Percentiles rank a stretch among this genome's conserved stretches.
These are phyloP conservation scores for Periglandula ipomoeae DNA, from an alignment of 2,329 filamentous ascomycete genomes.

Conservation along the genomic window DNA sequence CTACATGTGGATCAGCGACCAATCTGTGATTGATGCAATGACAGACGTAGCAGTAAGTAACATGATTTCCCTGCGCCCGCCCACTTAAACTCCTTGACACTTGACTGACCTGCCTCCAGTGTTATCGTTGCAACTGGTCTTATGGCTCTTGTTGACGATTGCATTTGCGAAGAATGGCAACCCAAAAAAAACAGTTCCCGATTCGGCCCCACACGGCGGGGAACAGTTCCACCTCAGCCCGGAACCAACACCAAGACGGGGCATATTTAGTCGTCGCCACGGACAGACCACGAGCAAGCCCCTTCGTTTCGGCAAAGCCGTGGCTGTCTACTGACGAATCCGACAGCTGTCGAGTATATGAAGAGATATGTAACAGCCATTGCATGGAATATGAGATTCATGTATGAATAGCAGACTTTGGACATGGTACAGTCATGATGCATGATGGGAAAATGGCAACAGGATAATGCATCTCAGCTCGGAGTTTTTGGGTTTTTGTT, in stretches of 20 bases:
- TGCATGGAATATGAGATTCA: not conserved
- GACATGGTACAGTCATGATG: not conserved
- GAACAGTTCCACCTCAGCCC: not conserved
- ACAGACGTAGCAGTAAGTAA: conserved; percentile 78
- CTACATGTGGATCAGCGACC: conserved; percentile 82
- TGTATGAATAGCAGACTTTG: not conserved
- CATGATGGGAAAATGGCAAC: not conserved
- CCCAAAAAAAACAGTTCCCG: conserved; percentile 10
- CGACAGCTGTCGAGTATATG: not conserved
- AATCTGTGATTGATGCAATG: conserved; percentile 55
- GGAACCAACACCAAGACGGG: not conserved
- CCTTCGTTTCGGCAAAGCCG: conserved; percentile 25
- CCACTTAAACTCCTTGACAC: not conserved
- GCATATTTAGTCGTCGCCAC: conserved; percentile 7
- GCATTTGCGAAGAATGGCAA: conserved; percentile 72
- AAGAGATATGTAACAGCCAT: not conserved
- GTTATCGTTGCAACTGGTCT: conserved; percentile 86
- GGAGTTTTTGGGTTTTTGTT: not conserved
- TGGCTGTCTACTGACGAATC: conserved; percentile 26
- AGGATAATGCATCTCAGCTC: not conserved
- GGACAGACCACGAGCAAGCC: conserved; percentile 25
- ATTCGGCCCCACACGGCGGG: conserved; percentile 4
- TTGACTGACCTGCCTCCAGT: conserved; percentile 37
- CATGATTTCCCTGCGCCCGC: not conserved
- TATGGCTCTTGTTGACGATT: conserved; percentile 81